Conservation (phyloP, 108 stramenopile species). For the Nannochloropsis gaditana region DNA sequence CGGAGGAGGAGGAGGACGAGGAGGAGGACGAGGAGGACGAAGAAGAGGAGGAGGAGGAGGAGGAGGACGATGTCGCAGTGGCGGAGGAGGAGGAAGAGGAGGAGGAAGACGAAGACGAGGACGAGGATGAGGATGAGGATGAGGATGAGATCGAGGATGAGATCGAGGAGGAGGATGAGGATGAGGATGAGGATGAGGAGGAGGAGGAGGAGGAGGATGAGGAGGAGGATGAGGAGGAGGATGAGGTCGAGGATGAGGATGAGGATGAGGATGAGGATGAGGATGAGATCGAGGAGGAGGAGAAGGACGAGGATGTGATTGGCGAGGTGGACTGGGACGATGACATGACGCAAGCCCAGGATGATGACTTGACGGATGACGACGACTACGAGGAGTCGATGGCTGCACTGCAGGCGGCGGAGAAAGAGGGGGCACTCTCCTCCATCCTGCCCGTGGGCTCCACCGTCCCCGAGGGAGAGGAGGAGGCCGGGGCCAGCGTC, state of each 20-base stretch:
- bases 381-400: background rate
- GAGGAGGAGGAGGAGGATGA: background rate
- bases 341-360: background rate
- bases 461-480: background rate
- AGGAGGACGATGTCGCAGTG: background rate
- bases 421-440: background rate
- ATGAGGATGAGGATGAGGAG: background rate
- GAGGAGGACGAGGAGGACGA: background rate
- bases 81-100: background rate
- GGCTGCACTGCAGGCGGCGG: background rate
- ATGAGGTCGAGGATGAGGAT: background rate
- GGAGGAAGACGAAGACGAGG: background rate
- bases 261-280: background rate
- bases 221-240: background rate
- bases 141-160: background rate
- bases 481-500: background rate
- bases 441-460: background rate
- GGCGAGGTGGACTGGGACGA: background rate
- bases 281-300: background rate
- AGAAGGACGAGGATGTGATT: background rate
- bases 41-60: background rate
- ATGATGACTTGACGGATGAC: background rate
- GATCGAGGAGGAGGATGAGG: background rate
- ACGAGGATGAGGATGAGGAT: background rate
- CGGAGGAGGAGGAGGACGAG: background rate